Evolutionary conservation across 2,329 filamentous ascomycete genomes (phyloP).

Genomic region (Nigrospora oryzae): DNA sequence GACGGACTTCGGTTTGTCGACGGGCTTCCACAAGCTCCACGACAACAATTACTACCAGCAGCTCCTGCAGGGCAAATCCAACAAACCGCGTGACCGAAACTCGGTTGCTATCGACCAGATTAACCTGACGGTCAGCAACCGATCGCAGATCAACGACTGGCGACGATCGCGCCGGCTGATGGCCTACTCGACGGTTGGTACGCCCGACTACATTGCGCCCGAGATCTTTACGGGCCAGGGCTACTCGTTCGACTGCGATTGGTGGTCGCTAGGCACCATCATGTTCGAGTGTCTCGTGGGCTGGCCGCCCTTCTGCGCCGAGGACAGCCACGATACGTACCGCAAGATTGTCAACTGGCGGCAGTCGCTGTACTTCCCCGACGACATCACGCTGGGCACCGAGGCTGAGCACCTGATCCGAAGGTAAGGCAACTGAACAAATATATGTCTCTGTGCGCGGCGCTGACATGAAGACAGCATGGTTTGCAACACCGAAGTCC

Average conservation of each 20-base stretch:
- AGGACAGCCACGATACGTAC: slow-evolving; percentile 96
- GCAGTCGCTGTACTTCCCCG: slow-evolving; percentile 90
- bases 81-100: slow-evolving; percentile 70
- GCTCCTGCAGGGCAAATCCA: slow-evolving; percentile 73
- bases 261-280: slow-evolving; percentile 98
- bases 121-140: slow-evolving; percentile 95
- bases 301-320: slow-evolving; percentile 98
- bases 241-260: slow-evolving; percentile 95
- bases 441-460: neutral
- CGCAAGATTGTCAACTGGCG: slow-evolving; percentile 99
- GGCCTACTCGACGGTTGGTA: slow-evolving; percentile 97
- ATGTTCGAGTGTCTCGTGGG: slow-evolving; percentile 99
- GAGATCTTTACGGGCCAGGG: slow-evolving; percentile 97
- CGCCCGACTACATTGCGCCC: slow-evolving; percentile 95
- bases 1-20: slow-evolving; percentile 95
- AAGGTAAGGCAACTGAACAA: slow-evolving; percentile 48
- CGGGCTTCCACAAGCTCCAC: slow-evolving; percentile 94
- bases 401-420: slow-evolving; percentile 90
- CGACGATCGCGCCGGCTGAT: slow-evolving; percentile 89
- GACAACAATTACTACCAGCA: slow-evolving; percentile 98
- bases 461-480: slow-evolving; percentile 46
- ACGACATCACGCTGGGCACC: slow-evolving; percentile 79
- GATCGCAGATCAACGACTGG: slow-evolving; percentile 98
- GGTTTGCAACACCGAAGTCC: slow-evolving; percentile 88
- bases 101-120: slow-evolving; percentile 97